Evolutionary conservation across 495 filamentous ascomycete species (phyloP).

Genomic region (Tuber umbilicatum): DNA sequence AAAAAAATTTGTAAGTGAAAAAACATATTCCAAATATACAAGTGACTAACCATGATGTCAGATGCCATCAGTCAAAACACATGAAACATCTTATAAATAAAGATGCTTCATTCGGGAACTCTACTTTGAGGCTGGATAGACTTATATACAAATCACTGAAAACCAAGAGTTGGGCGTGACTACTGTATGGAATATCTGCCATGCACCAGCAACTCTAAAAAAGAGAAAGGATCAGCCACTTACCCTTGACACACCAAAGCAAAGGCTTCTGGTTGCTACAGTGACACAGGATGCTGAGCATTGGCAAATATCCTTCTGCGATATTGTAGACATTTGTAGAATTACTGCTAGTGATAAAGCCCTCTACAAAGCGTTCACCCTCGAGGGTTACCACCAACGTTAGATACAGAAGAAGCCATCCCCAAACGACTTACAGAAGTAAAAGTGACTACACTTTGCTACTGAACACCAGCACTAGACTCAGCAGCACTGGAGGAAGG

Average conservation of each 20-base stretch:
- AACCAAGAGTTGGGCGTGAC: too few species aligned
- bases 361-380: neutral
- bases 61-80: too few species aligned
- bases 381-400: neutral
- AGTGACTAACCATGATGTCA: too few species aligned
- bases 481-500: constrained; percentile 13
- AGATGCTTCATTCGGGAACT: too few species aligned
- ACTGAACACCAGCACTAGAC: constrained; percentile 6
- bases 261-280: neutral
- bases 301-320: neutral
- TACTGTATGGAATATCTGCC: too few species aligned
- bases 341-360: constrained; percentile 8
- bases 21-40: too few species aligned
- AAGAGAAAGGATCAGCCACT: too few species aligned
- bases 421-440: neutral
- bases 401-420: neutral
- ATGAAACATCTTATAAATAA: too few species aligned
- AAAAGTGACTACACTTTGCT: constrained; percentile 9
- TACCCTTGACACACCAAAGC: neutral
- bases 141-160: too few species aligned
- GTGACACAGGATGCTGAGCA: constrained; percentile 8
- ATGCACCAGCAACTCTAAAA: too few species aligned
- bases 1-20: too few species aligned
- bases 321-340: constrained; percentile 4
- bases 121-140: too few species aligned